phyloP scores from a whole-genome alignment of 2,329 filamentous ascomycete species.

The Aspergillus latus region DNA sequence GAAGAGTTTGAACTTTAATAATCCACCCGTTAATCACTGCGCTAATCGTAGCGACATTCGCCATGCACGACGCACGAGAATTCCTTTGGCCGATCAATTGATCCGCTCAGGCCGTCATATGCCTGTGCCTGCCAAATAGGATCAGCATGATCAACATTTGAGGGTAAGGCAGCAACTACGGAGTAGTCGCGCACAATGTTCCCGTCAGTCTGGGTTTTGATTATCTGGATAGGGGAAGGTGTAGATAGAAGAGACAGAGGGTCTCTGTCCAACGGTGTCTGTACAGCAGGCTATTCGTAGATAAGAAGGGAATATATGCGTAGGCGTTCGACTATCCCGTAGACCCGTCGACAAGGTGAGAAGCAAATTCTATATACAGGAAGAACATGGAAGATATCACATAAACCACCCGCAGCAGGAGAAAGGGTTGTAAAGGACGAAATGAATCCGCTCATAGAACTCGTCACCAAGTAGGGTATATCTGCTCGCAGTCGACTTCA shows the following conservation, averaged over 20 bases:
- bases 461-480: conserved; percentile 8
- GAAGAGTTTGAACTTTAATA: neutral
- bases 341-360: neutral
- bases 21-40: neutral
- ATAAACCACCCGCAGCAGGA: neutral
- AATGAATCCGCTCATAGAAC: conserved; percentile 3
- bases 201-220: neutral
- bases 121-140: neutral
- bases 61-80: neutral
- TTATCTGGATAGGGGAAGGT: neutral
- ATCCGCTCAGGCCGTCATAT: neutral
- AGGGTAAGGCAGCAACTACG: neutral
- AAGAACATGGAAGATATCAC: neutral
- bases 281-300: neutral
- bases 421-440: neutral
- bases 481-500: neutral
- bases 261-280: neutral
- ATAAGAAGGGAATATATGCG: neutral
- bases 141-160: neutral
- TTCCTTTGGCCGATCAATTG: neutral
- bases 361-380: neutral
- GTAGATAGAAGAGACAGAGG: neutral
- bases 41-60: neutral
- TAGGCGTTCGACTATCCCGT: neutral
- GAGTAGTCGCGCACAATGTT: neutral